These are phyloP conservation scores for Sporobolomyces phaffii DNA, from an alignment of 768 basidiomycete species.

Conservation along the genomic window DNA sequence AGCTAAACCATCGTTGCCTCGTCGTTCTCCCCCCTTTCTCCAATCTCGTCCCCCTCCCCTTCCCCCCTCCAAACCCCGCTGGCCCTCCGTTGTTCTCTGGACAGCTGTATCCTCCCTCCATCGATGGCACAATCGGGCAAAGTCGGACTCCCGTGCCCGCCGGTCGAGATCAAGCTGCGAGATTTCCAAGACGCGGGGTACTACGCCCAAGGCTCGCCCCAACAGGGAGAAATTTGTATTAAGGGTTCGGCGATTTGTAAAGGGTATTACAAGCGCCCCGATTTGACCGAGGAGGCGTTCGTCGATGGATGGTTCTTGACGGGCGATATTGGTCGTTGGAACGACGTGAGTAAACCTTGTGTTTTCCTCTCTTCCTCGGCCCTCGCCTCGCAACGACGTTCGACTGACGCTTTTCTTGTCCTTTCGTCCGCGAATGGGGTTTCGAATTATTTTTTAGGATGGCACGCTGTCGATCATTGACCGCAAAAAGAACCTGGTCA, in stretches of 20 bases:
- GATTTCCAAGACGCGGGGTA: conserved; percentile 83
- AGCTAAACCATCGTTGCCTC: too few relatives aligned
- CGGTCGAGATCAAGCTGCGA: conserved; percentile 76
- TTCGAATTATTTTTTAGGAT: too few relatives aligned
- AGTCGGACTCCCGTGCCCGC: conserved; percentile 82
- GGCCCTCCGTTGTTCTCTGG: too few relatives aligned
- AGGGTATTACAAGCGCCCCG: conserved; percentile 85
- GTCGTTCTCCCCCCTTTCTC: too few relatives aligned
- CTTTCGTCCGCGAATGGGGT: too few relatives aligned
- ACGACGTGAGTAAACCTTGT: conserved; percentile 51
- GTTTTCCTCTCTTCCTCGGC: too few relatives aligned
- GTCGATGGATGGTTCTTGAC: conserved; percentile 82
- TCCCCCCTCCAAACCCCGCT: background rate
- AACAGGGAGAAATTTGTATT: conserved; percentile 83
- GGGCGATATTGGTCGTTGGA: conserved; percentile 92
- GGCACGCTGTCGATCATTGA: conserved; percentile 85
- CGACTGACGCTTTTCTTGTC: too few relatives aligned
- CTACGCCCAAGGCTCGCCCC: conserved; percentile 56
- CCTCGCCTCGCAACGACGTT: too few relatives aligned
- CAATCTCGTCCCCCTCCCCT: too few relatives aligned
- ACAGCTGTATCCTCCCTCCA: conserved; percentile 77
- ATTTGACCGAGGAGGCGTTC: conserved; percentile 82
- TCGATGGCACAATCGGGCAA: conserved; percentile 64
- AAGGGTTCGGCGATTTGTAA: conserved; percentile 80
- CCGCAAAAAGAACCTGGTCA: conserved; percentile 76